Conservation (phyloP, 1,139 yeast genomes). For the Pichia sp. region DNA sequence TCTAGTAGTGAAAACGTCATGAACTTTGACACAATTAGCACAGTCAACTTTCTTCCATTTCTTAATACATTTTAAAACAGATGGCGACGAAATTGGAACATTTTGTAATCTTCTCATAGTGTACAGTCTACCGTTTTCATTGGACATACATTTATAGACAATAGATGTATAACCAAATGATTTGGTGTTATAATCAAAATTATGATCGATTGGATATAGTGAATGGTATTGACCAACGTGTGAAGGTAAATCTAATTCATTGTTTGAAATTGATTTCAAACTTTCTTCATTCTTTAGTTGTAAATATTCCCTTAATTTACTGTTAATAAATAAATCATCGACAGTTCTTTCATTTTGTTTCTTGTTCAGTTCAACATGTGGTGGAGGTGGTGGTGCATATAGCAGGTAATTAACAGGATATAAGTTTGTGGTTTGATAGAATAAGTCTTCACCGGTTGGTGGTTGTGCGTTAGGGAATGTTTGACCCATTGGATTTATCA, state of each 20-base stretch:
- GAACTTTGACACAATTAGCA: slow-evolving; percentile 63
- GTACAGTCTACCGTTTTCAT: slow-evolving; percentile 75
- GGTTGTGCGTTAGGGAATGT: slow-evolving; percentile 7
- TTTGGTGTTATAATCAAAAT: slow-evolving; percentile 49
- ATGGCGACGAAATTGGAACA: slow-evolving; percentile 59
- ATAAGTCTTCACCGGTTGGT: slow-evolving; percentile 26
- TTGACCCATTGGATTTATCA: slow-evolving; percentile 2
- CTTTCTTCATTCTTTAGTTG: slow-evolving; percentile 80
- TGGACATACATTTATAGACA: slow-evolving; percentile 78
- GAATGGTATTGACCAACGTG: slow-evolving; percentile 84
- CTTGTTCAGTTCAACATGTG: slow-evolving; percentile 58
- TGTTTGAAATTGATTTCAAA: slow-evolving; percentile 53
- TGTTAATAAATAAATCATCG: slow-evolving; percentile 68
- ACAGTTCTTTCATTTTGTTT: slow-evolving; percentile 70
- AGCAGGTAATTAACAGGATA: slow-evolving; percentile 83
- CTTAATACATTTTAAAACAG: slow-evolving; percentile 47
- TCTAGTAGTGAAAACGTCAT: slow-evolving; percentile 85
- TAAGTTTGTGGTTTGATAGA: slow-evolving; percentile 31
- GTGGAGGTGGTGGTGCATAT: slow-evolving; percentile 89
- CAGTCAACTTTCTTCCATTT: slow-evolving; percentile 50
- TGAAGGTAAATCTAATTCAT: slow-evolving; percentile 65
- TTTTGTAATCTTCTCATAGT: slow-evolving; percentile 72
- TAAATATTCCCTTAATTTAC: slow-evolving; percentile 67
- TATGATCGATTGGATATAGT: slow-evolving; percentile 76
- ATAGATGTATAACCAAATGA: slow-evolving; percentile 60